Base-by-base conservation (phyloP, 75 land plant species). In the Selaginella moellendorffii region DNA sequence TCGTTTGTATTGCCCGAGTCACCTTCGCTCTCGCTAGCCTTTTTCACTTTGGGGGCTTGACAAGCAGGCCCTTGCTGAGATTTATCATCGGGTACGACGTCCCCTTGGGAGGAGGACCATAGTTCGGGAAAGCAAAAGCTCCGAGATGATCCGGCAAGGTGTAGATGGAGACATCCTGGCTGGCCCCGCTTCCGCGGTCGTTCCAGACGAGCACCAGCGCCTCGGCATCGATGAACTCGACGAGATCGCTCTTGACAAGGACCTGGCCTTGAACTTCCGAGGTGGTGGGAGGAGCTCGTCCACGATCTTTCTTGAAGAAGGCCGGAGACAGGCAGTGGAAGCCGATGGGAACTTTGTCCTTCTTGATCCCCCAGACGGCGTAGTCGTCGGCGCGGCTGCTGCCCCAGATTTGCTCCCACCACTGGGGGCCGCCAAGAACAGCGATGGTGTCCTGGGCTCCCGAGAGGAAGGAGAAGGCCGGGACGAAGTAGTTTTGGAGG, bases 261-360 rank as follows among this genome's bases (percentile, higher is more conserved):
- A 56, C 59, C 19, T 56, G 59, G 8, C 59, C 59, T 19, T 56
- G 25, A 5, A 56, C 59, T n/a, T 56, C 59, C 5, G 21, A 56
- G 5, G 59, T 5, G n/a, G 59, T 56, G 21, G 59, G 59, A 56
- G 59, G 59, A 8, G 5, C 9, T 24, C 59, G 5, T 8, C 59
- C 59, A 8, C 59, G 5, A 19, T 56, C 59, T 24, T 56, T 56
- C 59, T 56, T 56, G 59, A 56, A 56, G 59, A 56, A 56, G 21
- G 59, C 59, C 8, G 59, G 59, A 2, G 59, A 56, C 59, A 56
- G 21, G n/a, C 59, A 56, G 19, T 2, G n/a, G 24, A 8, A 56
- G n/a, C 59, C 59, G 17, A 2, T 8, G 59, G 59, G 59, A 19
- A 56, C n/a, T 56, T 19, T 56, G 19, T 56, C 59, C 59, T 56